Base-by-base conservation (phyloP, 2,329 filamentous ascomycete genomes). In the Talaromyces sp. region DNA sequence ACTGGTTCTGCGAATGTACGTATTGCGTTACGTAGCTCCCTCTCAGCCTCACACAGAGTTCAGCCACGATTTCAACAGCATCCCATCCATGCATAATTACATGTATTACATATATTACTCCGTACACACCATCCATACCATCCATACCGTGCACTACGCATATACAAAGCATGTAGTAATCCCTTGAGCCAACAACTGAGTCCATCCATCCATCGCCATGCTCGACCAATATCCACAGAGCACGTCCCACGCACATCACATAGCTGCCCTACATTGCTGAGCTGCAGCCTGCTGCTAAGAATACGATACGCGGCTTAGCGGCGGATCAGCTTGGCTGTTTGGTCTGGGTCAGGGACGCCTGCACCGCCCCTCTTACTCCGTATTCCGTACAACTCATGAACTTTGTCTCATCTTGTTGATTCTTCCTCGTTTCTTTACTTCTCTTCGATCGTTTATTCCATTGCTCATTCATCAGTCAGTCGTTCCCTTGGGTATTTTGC, bases 301-400 rank as follows among this genome's bases (percentile, higher is more conserved):
- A 27, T 31, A 49, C 58, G 41, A 52, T 4, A 61, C 19, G 59
- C 22, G 59, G 59, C 59, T 61, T 39, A 61, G 59, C 45, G 33
- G 59, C 45, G 59, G 59, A 52, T 52, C 59, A 50, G 31, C 45
- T 31, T 27, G 57, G 37, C 57, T 41, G 19, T 58, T n/a, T 59
- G 49, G 39, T 60, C 8, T 47, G 52, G 59, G 47, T 52, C 59
- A 61, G 59, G 59, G 45, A 61, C 59, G 10, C 11, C 39, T 61
- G 39, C 41, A 49, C 58, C 41, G 58, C 58, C 43, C 43, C 41
- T 56, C 52, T 37, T 37, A 37, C 52, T 56, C 52, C 52, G 33
- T 39, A 56, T 35, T 33, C 31, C 10, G 9, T 54, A 37, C 31
- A 56, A 22, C 31, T 56, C 52, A 35, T 37, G 17, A 37, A 56